phyloP scores from a whole-genome alignment of 176 grass and related monocot genomes.

The Leersia perrieri region DNA sequence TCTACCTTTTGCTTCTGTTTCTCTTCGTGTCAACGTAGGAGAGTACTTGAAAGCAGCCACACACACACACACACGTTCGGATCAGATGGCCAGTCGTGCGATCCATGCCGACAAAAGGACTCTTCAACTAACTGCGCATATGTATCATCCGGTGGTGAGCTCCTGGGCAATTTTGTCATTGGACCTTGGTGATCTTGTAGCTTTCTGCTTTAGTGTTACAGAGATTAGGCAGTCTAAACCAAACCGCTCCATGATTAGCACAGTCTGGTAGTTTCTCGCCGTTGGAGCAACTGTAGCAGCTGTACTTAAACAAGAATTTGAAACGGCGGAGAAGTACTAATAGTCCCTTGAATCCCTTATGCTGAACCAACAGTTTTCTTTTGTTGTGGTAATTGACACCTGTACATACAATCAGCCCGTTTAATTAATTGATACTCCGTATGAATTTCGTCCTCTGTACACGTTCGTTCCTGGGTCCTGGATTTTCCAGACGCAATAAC shows the following conservation, averaged over 20 bases:
- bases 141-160: neutral
- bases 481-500: too few species aligned
- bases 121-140: neutral
- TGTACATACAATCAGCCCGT: neutral
- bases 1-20: neutral
- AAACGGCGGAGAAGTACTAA: neutral
- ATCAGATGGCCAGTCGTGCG: neutral
- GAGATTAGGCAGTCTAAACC: too few species aligned
- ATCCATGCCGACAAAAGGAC: neutral
- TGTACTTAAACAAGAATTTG: neutral
- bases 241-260: too few species aligned
- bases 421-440: too few species aligned
- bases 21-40: neutral
- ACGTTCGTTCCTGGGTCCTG: neutral
- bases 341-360: neutral
- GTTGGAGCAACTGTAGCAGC: neutral
- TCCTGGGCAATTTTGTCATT: neutral
- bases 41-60: neutral
- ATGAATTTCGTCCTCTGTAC: neutral
- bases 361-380: neutral
- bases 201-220: neutral
- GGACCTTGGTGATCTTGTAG: too few species aligned
- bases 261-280: neutral
- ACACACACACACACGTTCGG: neutral
- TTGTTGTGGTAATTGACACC: neutral